Conservation (phyloP, 768 basidiomycete species). For the Serendipita sp. region DNA sequence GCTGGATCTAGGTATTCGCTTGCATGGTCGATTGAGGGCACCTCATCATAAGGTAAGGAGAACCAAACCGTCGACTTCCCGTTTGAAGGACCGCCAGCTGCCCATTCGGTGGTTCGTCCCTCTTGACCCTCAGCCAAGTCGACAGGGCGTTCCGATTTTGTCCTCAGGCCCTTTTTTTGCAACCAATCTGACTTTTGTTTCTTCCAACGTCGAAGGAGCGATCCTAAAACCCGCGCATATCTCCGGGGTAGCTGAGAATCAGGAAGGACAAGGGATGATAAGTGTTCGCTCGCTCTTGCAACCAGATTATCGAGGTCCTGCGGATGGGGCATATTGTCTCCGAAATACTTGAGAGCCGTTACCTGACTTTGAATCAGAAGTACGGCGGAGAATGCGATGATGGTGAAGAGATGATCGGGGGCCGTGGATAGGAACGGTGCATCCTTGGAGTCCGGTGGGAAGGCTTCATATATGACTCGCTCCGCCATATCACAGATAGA, state of each 20-base stretch:
- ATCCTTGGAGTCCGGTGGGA: background rate
- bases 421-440: background rate
- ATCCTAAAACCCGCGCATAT: background rate
- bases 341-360: background rate
- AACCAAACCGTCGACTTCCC: too few relatives aligned
- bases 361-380: background rate
- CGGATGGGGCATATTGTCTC: background rate
- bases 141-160: too few relatives aligned
- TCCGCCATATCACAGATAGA: background rate
- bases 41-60: background rate
- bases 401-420: constrained; percentile 1
- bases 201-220: background rate
- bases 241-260: background rate
- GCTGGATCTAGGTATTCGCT: background rate
- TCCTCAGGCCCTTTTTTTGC: too few relatives aligned
- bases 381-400: background rate
- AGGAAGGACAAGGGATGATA: background rate
- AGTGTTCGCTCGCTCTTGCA: background rate
- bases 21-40: background rate
- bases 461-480: background rate
- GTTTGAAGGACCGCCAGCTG: too few relatives aligned
- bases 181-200: background rate
- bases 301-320: background rate
- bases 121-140: too few relatives aligned
- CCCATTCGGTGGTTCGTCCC: too few relatives aligned